phyloP scores from a whole-genome alignment of 169 alveolate genomes.

The Plasmodium gallinaceum region DNA sequence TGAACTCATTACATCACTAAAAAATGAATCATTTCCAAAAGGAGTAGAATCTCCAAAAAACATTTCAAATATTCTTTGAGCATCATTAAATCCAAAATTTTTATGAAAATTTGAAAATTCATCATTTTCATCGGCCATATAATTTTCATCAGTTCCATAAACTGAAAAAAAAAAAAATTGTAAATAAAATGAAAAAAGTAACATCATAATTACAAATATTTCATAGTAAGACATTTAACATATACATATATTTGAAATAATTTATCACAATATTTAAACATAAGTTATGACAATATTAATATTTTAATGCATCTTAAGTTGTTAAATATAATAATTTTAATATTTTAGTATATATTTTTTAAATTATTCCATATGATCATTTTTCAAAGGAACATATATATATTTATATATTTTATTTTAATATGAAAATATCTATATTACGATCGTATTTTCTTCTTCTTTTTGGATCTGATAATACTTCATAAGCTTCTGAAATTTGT shows the following conservation, averaged over 20 bases:
- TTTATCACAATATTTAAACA: no score
- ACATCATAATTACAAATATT: not conserved
- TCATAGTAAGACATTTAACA: no score
- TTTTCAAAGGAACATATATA: constrained; percentile 1
- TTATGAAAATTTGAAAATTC: constrained; percentile 64
- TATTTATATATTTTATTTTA: not conserved
- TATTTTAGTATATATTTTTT: constrained; percentile 1
- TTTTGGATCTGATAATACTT: constrained; percentile 81
- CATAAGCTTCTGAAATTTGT: constrained; percentile 83
- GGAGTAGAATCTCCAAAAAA: constrained; percentile 80
- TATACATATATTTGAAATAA: no score
- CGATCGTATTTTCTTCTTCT: constrained; percentile 81
- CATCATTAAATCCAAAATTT: constrained; percentile 81
- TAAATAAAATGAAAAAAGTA: not conserved
- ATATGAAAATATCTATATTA: constrained; percentile 4
- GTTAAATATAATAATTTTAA: no score
- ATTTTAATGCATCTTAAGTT: not conserved
- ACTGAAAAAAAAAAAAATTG: constrained; percentile 3
- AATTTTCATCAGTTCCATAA: constrained; percentile 62
- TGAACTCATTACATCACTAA: constrained; percentile 72
- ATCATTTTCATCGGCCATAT: constrained; percentile 43
- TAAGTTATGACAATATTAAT: not conserved
- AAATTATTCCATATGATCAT: not conserved
- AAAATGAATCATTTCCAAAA: constrained; percentile 57
- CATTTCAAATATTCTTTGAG: constrained; percentile 80